Evolutionary conservation across 2,329 filamentous ascomycete genomes (phyloP), one percentile per base, ranked within the genome.

Genomic region (Pseudogymnoascus sp.): DNA sequence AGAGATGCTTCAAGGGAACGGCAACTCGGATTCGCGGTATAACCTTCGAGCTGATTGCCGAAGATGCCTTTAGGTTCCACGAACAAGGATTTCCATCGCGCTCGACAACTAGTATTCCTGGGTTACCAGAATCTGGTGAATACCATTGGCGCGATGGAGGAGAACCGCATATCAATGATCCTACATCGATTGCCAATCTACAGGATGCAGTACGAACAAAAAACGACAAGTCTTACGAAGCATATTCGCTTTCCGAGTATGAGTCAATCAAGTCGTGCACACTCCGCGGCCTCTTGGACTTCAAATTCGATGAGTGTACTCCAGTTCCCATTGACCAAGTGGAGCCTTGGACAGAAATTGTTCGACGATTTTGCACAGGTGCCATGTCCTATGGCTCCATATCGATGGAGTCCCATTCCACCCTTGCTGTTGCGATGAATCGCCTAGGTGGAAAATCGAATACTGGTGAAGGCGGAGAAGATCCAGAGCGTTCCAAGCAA

Each of bases 311-410:
- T 57, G 90, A 95, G 69, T 83, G 86, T 69, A 86, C 83, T 14
- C 86, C 93, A 0, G 91, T 98, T 25, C 92, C 93, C 4, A 96
- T 98, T 69, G 93, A 97, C 70, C 93, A 97, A 77, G 93, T 98
- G 65, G 93, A 98, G 80, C 92, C 93, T 19, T 98, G 93, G 93
- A 97, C 93, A 2, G 93, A 97, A 73, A 97, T 98, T 71, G 93
- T 97, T 54, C 90, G 93, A 69, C 90, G 93, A 67, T 97, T 97
- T 80, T 95, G 93, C 72, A 97, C 93, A 41, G 93, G 93, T 75
- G 93, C 93, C 71, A 98, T 98, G 93, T 98, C 93, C 2, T 98
- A 98, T 74, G 93, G 93, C 60, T 97, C 93, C 43, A 98, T 98
- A 72, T 97, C 93, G 5, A 96, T 97, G 92, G 93, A 98, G 77